These are phyloP conservation scores for Blastocrithidia nonstop DNA, from an alignment of 208 protist genomes.

Conservation along the genomic window DNA sequence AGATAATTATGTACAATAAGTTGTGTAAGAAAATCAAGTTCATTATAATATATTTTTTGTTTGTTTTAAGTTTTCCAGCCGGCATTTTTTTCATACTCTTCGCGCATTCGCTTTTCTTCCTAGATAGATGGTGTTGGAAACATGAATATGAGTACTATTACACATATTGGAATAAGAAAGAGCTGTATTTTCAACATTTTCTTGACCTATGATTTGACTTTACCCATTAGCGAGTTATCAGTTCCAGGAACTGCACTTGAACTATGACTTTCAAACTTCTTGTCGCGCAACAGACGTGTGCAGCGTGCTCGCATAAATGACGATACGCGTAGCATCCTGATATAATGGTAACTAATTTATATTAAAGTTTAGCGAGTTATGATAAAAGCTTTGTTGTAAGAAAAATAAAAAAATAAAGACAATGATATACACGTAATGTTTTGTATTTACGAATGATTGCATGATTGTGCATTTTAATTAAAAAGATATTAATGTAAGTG, in stretches of 20 bases:
- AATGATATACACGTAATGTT: too few relatives aligned
- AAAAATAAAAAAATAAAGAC: too few relatives aligned
- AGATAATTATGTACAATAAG: too few relatives aligned
- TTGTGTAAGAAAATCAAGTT: too few relatives aligned
- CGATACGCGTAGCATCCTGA: slow-evolving; percentile 27
- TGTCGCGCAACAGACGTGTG: slow-evolving; percentile 24
- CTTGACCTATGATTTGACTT: slow-evolving; percentile 49
- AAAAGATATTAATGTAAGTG: too few relatives aligned
- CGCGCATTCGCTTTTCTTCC: slow-evolving; percentile 49
- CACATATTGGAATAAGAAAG: slow-evolving; percentile 42
- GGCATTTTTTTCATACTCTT: slow-evolving; percentile 68
- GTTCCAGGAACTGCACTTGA: slow-evolving; percentile 6
- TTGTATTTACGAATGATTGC: too few relatives aligned
- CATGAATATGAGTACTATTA: slow-evolving; percentile 37
- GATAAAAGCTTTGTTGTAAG: not conserved
- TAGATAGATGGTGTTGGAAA: slow-evolving; percentile 45
- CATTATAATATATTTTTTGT: too few relatives aligned
- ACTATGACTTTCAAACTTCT: slow-evolving; percentile 30
- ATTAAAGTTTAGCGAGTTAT: not conserved
- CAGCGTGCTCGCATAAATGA: slow-evolving; percentile 8
- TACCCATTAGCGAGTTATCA: slow-evolving; percentile 35
- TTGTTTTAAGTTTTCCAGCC: slow-evolving; percentile 74
- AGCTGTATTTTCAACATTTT: slow-evolving; percentile 77
- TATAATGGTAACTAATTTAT: not conserved
- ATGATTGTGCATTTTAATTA: too few relatives aligned